Conservation (phyloP, 2,329 filamentous ascomycete species). For the Phyllosticta paracitricarpa region DNA sequence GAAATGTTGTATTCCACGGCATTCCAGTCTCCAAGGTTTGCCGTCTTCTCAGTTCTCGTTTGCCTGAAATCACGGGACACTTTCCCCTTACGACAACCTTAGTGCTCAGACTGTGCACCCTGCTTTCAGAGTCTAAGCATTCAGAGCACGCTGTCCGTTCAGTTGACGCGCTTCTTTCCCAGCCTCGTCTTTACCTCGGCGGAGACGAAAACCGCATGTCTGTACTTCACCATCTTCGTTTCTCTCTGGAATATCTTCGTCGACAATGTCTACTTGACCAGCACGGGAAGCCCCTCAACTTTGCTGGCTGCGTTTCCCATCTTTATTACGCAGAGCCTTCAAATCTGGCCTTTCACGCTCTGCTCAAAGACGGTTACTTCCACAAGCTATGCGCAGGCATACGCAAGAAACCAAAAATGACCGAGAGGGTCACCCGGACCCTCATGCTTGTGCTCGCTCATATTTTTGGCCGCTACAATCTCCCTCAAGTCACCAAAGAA, state of each 20-base stretch:
- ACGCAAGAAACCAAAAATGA: conserved; percentile 36
- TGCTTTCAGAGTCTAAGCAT: conserved; percentile 56
- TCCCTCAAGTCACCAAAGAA: conserved; percentile 37
- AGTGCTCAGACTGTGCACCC: conserved; percentile 56
- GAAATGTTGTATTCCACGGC: conserved; percentile 70
- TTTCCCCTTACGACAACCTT: conserved; percentile 69
- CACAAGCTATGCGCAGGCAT: conserved; percentile 52
- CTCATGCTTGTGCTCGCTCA: conserved; percentile 62
- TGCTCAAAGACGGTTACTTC: conserved; percentile 64
- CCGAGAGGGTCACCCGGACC: conserved; percentile 43
- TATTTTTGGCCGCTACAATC: conserved; percentile 54
- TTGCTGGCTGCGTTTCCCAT: conserved; percentile 59
- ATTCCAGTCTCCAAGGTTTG: conserved; percentile 51
- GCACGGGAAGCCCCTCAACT: conserved; percentile 57
- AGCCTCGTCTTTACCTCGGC: conserved; percentile 60
- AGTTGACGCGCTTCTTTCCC: conserved; percentile 58
- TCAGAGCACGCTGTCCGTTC: conserved; percentile 52
- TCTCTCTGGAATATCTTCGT: conserved; percentile 71
- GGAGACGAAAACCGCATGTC: conserved; percentile 58
- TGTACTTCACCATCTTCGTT: conserved; percentile 65
- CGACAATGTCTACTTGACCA: conserved; percentile 55
- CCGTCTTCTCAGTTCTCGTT: conserved; percentile 60
- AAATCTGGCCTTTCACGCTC: conserved; percentile 65
- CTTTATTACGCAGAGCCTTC: conserved; percentile 69
- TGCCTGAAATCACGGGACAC: conserved; percentile 66